Percentiles rank a stretch among this genome's conserved stretches.
Conservation (phyloP, 768 basidiomycete species). For the Dioszegia hungarica region DNA sequence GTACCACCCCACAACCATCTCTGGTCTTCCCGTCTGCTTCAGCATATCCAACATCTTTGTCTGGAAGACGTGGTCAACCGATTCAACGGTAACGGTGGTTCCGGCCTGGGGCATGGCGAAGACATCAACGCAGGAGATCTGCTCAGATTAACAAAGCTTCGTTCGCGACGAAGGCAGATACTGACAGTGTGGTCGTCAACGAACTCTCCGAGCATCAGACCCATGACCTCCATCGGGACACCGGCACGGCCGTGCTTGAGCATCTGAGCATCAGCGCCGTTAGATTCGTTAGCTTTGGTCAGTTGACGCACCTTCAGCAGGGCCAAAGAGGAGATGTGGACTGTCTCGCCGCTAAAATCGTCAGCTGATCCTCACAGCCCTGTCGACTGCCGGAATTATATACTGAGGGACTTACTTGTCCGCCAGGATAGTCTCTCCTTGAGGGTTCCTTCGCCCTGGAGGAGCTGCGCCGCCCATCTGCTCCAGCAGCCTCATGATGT, state of each 20-base stretch:
- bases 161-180: not conserved
- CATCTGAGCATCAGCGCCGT: slow-evolving; percentile 62
- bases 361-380: not conserved
- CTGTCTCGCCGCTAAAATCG: slow-evolving; percentile 53
- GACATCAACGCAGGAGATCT: slow-evolving; percentile 72
- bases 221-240: slow-evolving; percentile 99
- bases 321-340: slow-evolving; percentile 96
- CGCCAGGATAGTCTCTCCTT: slow-evolving; percentile 34
- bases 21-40: slow-evolving; percentile 95
- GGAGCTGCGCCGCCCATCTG: slow-evolving; percentile 17
- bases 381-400: not conserved
- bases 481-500: slow-evolving; percentile 30
- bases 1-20: slow-evolving; percentile 99
- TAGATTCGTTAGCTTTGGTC: too few relatives aligned
- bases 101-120: slow-evolving; percentile 99
- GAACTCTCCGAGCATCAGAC: slow-evolving; percentile 89
- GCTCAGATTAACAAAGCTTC: not conserved
- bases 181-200: slow-evolving; percentile 81
- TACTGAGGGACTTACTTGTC: slow-evolving; percentile 36
- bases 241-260: slow-evolving; percentile 97
- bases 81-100: slow-evolving; percentile 94
- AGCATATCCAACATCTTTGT: slow-evolving; percentile 98
- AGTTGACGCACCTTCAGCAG: slow-evolving; percentile 79
- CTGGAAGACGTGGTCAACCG: slow-evolving; percentile 98
- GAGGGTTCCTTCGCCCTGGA: slow-evolving; percentile 14